phyloP scores from a whole-genome alignment of 331 rosid genomes.

The Spiraea crenata region DNA sequence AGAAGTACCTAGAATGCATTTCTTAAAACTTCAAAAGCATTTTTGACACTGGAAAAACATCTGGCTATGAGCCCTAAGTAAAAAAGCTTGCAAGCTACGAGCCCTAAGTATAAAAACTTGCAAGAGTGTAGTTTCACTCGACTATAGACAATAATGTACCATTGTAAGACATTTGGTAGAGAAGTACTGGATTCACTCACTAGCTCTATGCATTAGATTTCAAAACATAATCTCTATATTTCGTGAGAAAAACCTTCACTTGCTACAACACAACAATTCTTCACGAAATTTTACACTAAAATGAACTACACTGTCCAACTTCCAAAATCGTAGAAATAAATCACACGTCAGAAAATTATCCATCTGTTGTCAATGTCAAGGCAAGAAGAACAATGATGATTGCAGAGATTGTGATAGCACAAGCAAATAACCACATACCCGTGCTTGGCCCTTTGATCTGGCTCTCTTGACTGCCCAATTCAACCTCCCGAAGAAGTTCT shows the following conservation, averaged over 20 bases:
- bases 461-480: slow-evolving; percentile 48
- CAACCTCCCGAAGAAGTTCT: slow-evolving; percentile 71
- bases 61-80: too few species aligned
- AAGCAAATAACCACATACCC: slow-evolving; percentile 43
- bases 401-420: slow-evolving; percentile 45
- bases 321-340: neutral
- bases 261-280: neutral
- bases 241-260: slow-evolving; percentile 5
- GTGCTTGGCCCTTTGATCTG: slow-evolving; percentile 33
- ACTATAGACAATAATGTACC: too few species aligned
- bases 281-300: neutral
- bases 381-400: slow-evolving; percentile 66
- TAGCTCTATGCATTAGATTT: neutral
- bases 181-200: neutral
- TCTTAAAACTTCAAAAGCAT: too few species aligned
- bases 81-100: too few species aligned
- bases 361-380: slow-evolving; percentile 65
- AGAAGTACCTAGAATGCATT: too few species aligned
- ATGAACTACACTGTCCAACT: neutral
- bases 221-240: neutral
- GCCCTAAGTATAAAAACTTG: too few species aligned
- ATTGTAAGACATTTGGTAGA: too few species aligned
- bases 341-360: slow-evolving; percentile 33
- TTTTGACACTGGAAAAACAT: too few species aligned
- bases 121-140: too few species aligned